Evolutionary conservation across 2,329 filamentous ascomycete species (phyloP).

Genomic region (Alternaria conjuncta): DNA sequence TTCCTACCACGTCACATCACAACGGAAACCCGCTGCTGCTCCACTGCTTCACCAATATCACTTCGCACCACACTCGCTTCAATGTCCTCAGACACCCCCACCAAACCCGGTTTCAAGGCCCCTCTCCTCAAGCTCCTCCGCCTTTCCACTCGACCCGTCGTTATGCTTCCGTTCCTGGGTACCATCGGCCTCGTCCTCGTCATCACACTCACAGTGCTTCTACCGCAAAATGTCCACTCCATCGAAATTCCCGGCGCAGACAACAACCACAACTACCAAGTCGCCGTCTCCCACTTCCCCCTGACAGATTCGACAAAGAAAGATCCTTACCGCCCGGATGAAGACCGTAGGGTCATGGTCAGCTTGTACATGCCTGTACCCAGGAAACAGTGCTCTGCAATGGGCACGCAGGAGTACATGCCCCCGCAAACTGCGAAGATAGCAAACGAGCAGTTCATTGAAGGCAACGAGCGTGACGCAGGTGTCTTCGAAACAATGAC

Average conservation of each 20-base stretch:
- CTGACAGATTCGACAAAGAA: slow-evolving; percentile 12
- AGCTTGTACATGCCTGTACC: slow-evolving; percentile 33
- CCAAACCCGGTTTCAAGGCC: neutral
- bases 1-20: neutral
- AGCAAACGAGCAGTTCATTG: slow-evolving; percentile 31
- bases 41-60: neutral
- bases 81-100: neutral
- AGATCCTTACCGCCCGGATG: slow-evolving; percentile 1
- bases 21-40: neutral
- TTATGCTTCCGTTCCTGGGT: neutral
- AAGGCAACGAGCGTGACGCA: slow-evolving; percentile 14
- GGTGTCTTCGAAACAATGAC: slow-evolving; percentile 28
- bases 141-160: neutral
- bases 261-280: slow-evolving; percentile 18
- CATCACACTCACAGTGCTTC: neutral
- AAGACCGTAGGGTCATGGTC: slow-evolving; percentile 22
- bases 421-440: slow-evolving; percentile 19
- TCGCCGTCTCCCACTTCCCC: slow-evolving; percentile 22
- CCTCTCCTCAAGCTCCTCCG: neutral
- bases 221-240: slow-evolving; percentile 3
- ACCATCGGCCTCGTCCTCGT: neutral
- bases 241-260: slow-evolving; percentile 23
- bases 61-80: neutral
- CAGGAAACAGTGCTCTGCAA: slow-evolving; percentile 9
- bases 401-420: slow-evolving; percentile 32